phyloP scores from a whole-genome alignment of 805 yeast genomes.

The Saturnispora silvae region DNA sequence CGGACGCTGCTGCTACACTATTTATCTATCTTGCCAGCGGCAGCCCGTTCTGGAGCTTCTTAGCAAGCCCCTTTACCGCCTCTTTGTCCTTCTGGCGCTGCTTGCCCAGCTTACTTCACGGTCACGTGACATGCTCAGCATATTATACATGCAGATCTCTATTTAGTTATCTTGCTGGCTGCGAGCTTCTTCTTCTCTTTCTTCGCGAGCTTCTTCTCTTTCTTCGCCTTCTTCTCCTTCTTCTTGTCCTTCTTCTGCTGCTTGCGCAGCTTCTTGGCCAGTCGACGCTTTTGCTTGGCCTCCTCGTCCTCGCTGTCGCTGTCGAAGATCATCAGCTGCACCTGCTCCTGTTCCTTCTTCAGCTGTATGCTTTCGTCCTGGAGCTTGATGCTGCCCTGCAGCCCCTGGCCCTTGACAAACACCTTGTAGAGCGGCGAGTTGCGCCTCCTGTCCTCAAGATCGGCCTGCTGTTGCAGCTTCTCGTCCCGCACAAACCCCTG shows the following conservation, averaged over 20 bases:
- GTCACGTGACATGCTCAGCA: too few relatives aligned
- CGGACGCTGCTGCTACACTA: too few relatives aligned
- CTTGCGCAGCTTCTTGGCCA: conserved; percentile 19
- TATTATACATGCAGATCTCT: too few relatives aligned
- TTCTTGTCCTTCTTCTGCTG: conserved; percentile 18
- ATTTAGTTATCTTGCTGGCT: too few relatives aligned
- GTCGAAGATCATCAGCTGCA: conserved; percentile 18
- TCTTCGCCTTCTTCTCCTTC: conserved; percentile 14
- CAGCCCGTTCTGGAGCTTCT: too few relatives aligned
- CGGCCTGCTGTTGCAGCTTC: conserved; percentile 1
- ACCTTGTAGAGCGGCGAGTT: conserved; percentile 58
- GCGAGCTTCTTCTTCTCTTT: conserved; percentile 13
- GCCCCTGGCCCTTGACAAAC: conserved; percentile 83
- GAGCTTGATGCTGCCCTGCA: conserved; percentile 66
- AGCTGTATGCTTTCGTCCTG: conserved; percentile 16
- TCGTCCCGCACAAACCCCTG: conserved; percentile 4
- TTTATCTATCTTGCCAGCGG: too few relatives aligned
- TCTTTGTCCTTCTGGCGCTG: too few relatives aligned
- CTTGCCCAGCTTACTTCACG: too few relatives aligned
- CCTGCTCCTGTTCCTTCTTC: conserved; percentile 8
- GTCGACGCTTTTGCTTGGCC: conserved; percentile 17
- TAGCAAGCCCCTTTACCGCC: too few relatives aligned
- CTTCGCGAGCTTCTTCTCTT: conserved; percentile 16
- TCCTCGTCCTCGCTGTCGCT: conserved; percentile 21
- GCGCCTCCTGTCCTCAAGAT: conserved; percentile 26